Base-by-base conservation (phyloP, 352 stramenopile genomes). In the Globisporangium parvum region DNA sequence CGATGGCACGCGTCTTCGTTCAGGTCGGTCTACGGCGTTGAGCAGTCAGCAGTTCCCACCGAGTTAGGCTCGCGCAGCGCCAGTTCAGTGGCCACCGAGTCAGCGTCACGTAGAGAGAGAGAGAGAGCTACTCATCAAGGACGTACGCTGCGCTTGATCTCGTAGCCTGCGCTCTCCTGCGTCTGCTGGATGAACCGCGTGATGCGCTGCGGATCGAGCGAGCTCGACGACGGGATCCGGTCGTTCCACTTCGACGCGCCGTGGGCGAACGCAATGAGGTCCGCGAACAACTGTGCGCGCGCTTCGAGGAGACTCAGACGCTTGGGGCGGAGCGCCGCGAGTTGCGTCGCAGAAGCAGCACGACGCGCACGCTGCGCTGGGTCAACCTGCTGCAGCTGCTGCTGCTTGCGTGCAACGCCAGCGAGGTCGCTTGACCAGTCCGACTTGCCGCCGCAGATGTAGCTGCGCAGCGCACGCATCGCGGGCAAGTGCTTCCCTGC, bases 1-100 rank as follows among this genome's bases (percentile, higher is more conserved):
- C 82, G 82, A 46, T 87, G 79, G 56, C 82, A 93, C 20, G 71
- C 73, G 59, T 93, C 82, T 70, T 93, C 82, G 50, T 90, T 89
- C 33, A 93, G 62, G 52, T 93, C 82, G 47, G 87, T 86, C 77
- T 88, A 26, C 39, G 47, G 46, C 26, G 5, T 28, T n/a, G n/a
- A n/a, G n/a, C n/a, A 20, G 12, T 24, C 17, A 23, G 17, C 26
- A 21, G 3, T 28, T 54, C 6, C 46, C n/a, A 33, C 48, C 62
- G 17, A 23, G 55, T 23, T 49, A 12, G 41, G 18, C 26, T 31
- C 26, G 15, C 10, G 12, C 21, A 10, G 9, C 33, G 8, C 37
- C 44, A 12, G 42, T 26, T 18, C 23, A 47, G n/a, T 18, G 69
- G 46, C 63, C 26, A 52, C 41, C 11, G 26, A 47, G n/a, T n/a